phyloP scores from a whole-genome alignment of 75 land plant genomes.

The Sequoiadendron giganteum region DNA sequence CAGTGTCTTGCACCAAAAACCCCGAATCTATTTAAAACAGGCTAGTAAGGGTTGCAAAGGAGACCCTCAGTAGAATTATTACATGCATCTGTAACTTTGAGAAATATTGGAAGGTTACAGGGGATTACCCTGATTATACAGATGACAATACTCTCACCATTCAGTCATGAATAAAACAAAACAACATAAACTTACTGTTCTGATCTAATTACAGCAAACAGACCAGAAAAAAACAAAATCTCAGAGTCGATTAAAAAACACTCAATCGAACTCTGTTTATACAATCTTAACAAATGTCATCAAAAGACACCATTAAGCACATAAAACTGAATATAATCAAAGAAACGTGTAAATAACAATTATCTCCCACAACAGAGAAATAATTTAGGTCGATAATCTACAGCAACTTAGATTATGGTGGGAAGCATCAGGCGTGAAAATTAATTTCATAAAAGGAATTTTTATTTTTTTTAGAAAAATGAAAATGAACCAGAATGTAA shows the following conservation, averaged over 20 bases:
- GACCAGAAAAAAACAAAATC: background rate
- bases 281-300: background rate
- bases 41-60: constrained; percentile 44
- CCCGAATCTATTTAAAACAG: constrained; percentile 59
- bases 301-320: background rate
- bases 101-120: constrained; percentile 55
- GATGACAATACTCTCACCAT: background rate
- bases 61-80: constrained; percentile 50
- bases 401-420: background rate
- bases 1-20: constrained; percentile 47
- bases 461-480: too few relatives aligned
- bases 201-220: background rate
- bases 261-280: background rate
- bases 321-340: too few relatives aligned
- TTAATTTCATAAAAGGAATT: background rate
- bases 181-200: background rate
- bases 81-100: constrained; percentile 48
- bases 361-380: background rate
- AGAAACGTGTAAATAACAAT: background rate
- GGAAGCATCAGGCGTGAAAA: background rate
- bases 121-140: constrained; percentile 44
- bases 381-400: background rate
- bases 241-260: background rate
- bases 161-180: background rate
- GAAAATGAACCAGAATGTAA: background rate